Base-by-base conservation (phyloP, 495 filamentous ascomycete genomes). In the Tetracladium marchalianum region DNA sequence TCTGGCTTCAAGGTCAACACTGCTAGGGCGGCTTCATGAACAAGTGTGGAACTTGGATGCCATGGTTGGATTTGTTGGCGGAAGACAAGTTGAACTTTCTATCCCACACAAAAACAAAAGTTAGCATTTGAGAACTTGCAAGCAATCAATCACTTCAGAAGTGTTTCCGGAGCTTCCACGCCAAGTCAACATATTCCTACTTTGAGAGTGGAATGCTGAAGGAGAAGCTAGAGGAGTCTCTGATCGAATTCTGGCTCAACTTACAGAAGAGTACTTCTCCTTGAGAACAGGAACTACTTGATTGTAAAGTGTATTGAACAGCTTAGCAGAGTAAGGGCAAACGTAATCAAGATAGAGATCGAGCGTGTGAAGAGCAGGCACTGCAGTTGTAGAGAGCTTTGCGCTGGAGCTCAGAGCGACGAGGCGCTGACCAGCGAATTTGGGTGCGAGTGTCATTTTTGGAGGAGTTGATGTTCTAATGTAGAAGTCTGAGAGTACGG, bases 41-140 rank as follows among this genome's bases (percentile, higher is more conserved):
- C 72, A 12, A 95, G 77, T 0, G 88, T 95, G 16, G 82, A 87
- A 38, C 84, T 86, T 11, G 90, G 90, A 62, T 97, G 89, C 90
- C 90, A 97, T 11, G 90, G 90, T 62, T 97, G 90, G 53, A 95
- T 78, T 58, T 95, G 90, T 54, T 90, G 87, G 17, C 88, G 83
- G 68, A 95, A 82, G 43, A 96, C 75, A 43, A 90, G 67, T 49
- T 81, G 77, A 2, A 90, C 64, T 46, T 68, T 73, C 17, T 27
- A 7, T 27, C 7, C 7, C 22, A 7, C 3, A 3, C 7, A 27
- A 27, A 3, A 27, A 3, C 3, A 27, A 27, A 27, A 27, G 22
- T 27, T 3, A 27, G 22, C 7, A 27, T 27, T 27, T 27, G 7
- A 27, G 3, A 27, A 3, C 7, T 27, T 27, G 22, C 22, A 3